These are phyloP conservation scores for Neurospora intermedia DNA, from an alignment of 495 filamentous ascomycete genomes.

Conservation along the genomic window DNA sequence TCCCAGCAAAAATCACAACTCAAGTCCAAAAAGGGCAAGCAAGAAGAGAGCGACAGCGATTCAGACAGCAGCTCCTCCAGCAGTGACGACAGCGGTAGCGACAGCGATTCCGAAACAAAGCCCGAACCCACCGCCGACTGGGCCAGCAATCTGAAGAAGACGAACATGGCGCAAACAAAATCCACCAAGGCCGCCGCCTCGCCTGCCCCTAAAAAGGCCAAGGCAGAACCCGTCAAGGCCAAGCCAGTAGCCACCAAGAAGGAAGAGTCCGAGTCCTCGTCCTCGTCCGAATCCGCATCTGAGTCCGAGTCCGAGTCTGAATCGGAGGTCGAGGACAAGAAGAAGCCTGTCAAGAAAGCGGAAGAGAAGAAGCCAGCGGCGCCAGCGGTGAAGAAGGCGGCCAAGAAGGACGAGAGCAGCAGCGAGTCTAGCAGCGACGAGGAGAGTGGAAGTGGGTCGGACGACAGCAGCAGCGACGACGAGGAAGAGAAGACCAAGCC, in stretches of 20 bases:
- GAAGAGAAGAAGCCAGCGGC: conserved; percentile 1
- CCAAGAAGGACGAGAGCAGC: conserved; percentile 8
- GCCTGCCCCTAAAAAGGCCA: conserved; percentile 6
- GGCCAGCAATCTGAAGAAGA: conserved; percentile 8
- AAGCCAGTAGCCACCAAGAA: conserved; percentile 9
- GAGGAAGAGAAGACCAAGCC: not conserved
- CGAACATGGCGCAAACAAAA: conserved; percentile 1
- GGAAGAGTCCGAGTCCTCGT: not conserved
- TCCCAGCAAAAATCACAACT: conserved; percentile 10
- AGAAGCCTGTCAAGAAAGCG: not conserved
- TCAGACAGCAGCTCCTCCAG: conserved; percentile 3
- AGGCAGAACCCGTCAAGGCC: not conserved
- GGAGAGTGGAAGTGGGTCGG: not conserved
- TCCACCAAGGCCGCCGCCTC: not conserved
- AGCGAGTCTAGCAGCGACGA: not conserved
- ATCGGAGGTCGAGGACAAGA: conserved; percentile 3
- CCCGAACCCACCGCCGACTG: not conserved
- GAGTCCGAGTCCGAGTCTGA: conserved; percentile 17
- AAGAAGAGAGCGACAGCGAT: conserved; percentile 9
- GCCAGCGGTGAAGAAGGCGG: conserved; percentile 2
- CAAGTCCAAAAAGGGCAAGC: conserved; percentile 13
- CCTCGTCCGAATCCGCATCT: conserved; percentile 13
- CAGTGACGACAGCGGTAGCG: conserved; percentile 19
- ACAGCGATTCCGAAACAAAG: conserved; percentile 12
- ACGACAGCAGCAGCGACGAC: not conserved